Conservation (phyloP, 176 grass and related monocot genomes). For the Triticum monococcum region DNA sequence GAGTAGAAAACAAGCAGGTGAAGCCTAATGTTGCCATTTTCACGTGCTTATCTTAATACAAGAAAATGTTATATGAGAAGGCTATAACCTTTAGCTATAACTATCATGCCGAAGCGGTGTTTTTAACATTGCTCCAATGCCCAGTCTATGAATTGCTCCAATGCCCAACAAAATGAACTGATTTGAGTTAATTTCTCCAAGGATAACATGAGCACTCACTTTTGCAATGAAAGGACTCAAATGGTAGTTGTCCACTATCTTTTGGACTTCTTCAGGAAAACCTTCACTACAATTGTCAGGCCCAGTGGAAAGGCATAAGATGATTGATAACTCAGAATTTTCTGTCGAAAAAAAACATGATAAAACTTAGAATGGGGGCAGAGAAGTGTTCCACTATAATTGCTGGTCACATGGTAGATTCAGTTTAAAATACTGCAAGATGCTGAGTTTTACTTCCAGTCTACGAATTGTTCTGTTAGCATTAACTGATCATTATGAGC, state of each 20-base stretch:
- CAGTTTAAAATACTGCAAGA: conserved; percentile 2
- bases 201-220: conserved; percentile 43
- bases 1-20: not conserved
- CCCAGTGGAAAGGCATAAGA: conserved; percentile 67
- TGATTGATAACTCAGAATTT: conserved; percentile 74
- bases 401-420: not conserved
- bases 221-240: conserved; percentile 62
- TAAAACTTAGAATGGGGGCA: not conserved
- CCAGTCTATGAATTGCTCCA: not conserved
- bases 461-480: not conserved
- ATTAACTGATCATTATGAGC: not conserved
- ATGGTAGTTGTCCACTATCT: conserved; percentile 53
- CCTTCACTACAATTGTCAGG: conserved; percentile 36
- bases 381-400: not conserved
- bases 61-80: conserved; percentile 16
- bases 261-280: conserved; percentile 55
- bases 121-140: not conserved
- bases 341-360: conserved; percentile 43
- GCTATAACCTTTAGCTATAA: not conserved
- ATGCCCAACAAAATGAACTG: not conserved
- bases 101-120: not conserved
- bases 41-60: not conserved
- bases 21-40: not conserved
- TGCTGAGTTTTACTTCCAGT: conserved; percentile 15
- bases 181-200: not conserved